A percentile compares a stretch with the other conserved stretches of the same genome.
Evolutionary conservation across 129 eudicot genomes (phyloP).

Genomic region (Heracleum sosnowskyi): DNA sequence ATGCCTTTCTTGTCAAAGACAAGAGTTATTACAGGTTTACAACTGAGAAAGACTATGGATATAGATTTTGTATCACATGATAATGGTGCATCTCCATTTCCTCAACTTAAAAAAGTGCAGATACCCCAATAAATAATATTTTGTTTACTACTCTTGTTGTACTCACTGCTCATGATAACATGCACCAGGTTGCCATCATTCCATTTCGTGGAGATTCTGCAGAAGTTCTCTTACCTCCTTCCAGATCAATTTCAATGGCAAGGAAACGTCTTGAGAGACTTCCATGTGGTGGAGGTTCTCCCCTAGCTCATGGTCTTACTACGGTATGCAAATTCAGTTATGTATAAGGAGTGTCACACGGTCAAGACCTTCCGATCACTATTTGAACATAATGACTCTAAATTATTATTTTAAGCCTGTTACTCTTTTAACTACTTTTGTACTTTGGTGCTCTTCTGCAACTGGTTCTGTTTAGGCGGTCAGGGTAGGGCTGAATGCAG

Average conservation of each 20-base stretch:
- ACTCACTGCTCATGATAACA: constrained; percentile 10
- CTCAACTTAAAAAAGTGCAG: neutral
- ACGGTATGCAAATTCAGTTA: constrained; percentile 44
- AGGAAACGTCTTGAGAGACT: constrained; percentile 96
- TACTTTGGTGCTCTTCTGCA: neutral
- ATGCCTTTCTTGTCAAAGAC: neutral
- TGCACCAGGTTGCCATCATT: constrained; percentile 71
- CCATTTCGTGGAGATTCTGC: constrained; percentile 99
- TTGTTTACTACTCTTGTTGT: neutral
- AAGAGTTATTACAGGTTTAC: neutral
- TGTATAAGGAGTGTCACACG: neutral
- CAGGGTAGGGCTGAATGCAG: constrained; percentile 92
- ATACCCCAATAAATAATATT: neutral
- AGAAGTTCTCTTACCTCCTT: constrained; percentile 95
- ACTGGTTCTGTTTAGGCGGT: constrained; percentile 53
- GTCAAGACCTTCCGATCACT: neutral
- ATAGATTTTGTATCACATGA: neutral
- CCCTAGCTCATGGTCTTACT: constrained; percentile 98
- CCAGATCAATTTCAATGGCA: constrained; percentile 96
- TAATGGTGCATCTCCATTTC: neutral
- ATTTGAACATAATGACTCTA: neutral
- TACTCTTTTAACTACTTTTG: neutral
- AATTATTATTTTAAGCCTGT: neutral
- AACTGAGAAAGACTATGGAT: neutral
- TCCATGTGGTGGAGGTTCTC: constrained; percentile 99